A percentile compares a stretch with the other conserved stretches of the same genome.
These are phyloP conservation scores for Ceratocystis cubensis DNA, from an alignment of 2,329 filamentous ascomycete genomes.

Conservation along the genomic window DNA sequence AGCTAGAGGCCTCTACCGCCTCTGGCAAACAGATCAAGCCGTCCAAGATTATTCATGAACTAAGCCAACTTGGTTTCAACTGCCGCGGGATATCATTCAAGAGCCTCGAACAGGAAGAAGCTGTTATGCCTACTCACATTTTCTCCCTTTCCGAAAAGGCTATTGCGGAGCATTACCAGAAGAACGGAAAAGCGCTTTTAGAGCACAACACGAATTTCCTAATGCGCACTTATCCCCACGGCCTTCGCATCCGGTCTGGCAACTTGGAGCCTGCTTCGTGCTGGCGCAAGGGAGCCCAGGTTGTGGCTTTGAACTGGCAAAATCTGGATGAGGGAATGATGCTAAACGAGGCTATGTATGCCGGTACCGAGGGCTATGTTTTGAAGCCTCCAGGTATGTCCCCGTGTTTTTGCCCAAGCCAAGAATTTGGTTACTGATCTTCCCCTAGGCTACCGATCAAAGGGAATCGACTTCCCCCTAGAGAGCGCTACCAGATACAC, in stretches of 20 bases:
- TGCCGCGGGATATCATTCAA: constrained; percentile 75
- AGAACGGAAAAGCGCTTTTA: constrained; percentile 47
- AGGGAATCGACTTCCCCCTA: constrained; percentile 14
- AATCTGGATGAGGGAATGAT: constrained; percentile 85
- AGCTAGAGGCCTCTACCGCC: constrained; percentile 34
- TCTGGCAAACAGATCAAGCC: constrained; percentile 35
- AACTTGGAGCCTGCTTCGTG: constrained; percentile 77
- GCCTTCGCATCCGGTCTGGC: constrained; percentile 66
- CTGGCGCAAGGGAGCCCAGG: constrained; percentile 80
- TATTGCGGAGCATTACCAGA: constrained; percentile 49
- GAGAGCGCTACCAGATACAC: constrained; percentile 37
- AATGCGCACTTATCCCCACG: constrained; percentile 81
- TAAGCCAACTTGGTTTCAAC: constrained; percentile 70
- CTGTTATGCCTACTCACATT: constrained; percentile 52
- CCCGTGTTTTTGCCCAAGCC: neutral
- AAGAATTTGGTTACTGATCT: neutral
- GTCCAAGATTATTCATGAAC: constrained; percentile 55
- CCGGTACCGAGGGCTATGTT: constrained; percentile 69
- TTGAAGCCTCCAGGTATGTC: constrained; percentile 60
- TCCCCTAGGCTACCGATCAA: constrained; percentile 27
- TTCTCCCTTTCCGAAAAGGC: constrained; percentile 54
- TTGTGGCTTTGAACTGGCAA: constrained; percentile 92
- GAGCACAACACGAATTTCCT: constrained; percentile 69
- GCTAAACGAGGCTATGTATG: constrained; percentile 89
- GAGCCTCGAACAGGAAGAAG: constrained; percentile 59